Evolutionary conservation across 306 rosid species (phyloP).

Genomic region (Coriaria nepalensis): DNA sequence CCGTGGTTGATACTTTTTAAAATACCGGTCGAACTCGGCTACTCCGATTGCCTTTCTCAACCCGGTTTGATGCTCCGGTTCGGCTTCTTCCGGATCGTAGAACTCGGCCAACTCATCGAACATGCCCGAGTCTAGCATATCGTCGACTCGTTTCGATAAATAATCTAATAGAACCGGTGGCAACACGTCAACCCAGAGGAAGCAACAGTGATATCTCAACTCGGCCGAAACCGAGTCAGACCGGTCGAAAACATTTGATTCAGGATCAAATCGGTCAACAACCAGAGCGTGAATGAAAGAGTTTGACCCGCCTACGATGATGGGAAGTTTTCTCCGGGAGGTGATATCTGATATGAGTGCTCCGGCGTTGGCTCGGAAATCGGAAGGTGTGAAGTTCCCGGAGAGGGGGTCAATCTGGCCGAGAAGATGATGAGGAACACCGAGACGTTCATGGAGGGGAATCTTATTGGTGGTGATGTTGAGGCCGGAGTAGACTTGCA

Average conservation of each 20-base stretch:
- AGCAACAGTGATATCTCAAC: conserved; percentile 64
- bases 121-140: conserved; percentile 80
- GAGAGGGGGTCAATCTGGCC: conserved; percentile 36
- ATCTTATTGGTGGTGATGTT: conserved; percentile 86
- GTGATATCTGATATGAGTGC: conserved; percentile 21
- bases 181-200: conserved; percentile 77
- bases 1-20: conserved; percentile 27
- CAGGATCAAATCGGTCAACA: conserved; percentile 32
- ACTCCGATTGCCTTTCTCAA: conserved; percentile 80
- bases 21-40: conserved; percentile 65
- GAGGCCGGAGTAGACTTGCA: conserved; percentile 70
- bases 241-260: conserved; percentile 23
- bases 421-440: conserved; percentile 64
- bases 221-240: conserved; percentile 18
- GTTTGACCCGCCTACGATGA: conserved; percentile 81
- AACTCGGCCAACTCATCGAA: conserved; percentile 65
- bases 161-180: conserved; percentile 36
- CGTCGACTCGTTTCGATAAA: conserved; percentile 61
- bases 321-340: conserved; percentile 34
- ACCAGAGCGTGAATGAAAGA: conserved; percentile 64
- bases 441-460: conserved; percentile 34
- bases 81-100: conserved; percentile 22
- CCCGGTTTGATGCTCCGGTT: conserved; percentile 24
- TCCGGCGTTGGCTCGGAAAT: conserved; percentile 39
- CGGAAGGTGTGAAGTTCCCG: conserved; percentile 41